phyloP scores from a whole-genome alignment of 257 asterid species.

The Nicotiana knightiana region DNA sequence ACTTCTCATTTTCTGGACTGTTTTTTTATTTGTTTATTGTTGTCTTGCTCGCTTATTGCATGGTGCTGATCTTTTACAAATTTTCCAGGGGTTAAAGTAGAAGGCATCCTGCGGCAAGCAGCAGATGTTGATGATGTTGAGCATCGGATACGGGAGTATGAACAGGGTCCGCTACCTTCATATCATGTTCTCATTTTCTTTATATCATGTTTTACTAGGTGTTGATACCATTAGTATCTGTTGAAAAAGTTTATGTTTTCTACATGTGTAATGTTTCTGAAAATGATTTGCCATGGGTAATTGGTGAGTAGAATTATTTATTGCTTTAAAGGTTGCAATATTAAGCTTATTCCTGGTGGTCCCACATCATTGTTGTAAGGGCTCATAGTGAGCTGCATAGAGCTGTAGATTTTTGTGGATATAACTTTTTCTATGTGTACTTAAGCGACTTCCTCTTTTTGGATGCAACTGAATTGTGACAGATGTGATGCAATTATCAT shows the following conservation, averaged over 20 bases:
- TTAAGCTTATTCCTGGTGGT: not conserved
- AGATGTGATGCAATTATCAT: not conserved
- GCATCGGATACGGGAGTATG: constrained; percentile 82
- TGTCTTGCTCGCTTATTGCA: constrained; percentile 3
- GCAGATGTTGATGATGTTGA: constrained; percentile 98
- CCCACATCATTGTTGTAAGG: not conserved
- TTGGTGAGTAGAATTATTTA: not conserved
- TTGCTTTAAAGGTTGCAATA: not conserved
- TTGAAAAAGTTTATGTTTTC: not conserved
- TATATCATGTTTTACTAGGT: not conserved
- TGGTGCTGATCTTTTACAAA: constrained; percentile 21
- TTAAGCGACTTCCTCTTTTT: not conserved
- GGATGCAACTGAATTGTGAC: not conserved
- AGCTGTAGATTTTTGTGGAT: not conserved
- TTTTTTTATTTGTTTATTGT: not conserved
- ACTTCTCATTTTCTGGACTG: not conserved
- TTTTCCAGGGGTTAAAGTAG: constrained; percentile 70
- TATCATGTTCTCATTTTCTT: not conserved
- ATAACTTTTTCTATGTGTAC: not conserved
- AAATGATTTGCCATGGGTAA: not conserved
- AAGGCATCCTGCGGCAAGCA: constrained; percentile 97
- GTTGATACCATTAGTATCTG: not conserved
- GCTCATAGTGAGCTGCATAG: not conserved
- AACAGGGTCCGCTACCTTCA: constrained; percentile 54
- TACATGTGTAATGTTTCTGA: not conserved